A percentile compares a stretch with the other conserved stretches of the same genome.
These are phyloP conservation scores for Xylaria nigripes DNA, from an alignment of 495 filamentous ascomycete genomes.

Conservation along the genomic window DNA sequence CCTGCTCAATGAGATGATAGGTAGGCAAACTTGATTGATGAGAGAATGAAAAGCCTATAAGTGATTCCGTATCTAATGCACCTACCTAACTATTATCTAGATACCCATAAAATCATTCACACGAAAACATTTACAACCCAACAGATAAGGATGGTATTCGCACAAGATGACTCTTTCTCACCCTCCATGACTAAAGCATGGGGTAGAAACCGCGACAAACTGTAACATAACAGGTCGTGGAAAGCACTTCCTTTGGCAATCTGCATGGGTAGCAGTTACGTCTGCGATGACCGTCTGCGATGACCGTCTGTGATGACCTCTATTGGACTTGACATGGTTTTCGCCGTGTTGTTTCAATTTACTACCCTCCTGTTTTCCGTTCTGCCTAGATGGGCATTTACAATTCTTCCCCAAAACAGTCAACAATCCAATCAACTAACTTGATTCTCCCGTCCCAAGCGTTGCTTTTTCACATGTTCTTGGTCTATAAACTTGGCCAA, in stretches of 20 bases:
- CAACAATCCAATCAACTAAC: constrained; percentile 1
- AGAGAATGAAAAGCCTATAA: no score
- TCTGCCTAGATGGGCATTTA: background rate
- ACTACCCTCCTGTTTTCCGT: background rate
- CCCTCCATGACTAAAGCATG: background rate
- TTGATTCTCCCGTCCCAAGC: constrained; percentile 16
- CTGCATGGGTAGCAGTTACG: background rate
- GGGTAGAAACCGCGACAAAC: background rate
- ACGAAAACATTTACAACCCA: no score
- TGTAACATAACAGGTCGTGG: background rate
- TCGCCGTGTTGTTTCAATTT: background rate
- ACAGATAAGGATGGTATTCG: no score
- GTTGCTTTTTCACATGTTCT: constrained; percentile 15
- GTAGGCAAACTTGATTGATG: no score
- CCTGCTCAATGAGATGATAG: no score
- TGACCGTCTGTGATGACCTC: no score
- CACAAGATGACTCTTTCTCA: background rate
- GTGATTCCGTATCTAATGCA: no score
- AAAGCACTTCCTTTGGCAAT: background rate
- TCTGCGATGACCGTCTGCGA: no score
- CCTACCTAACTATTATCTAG: no score
- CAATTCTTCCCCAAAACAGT: constrained; percentile 2
- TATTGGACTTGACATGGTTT: background rate
- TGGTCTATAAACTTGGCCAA: constrained; percentile 8
- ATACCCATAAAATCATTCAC: no score